Conservation (phyloP, 192 early-diverging fungal genomes). For the Umbelopsis ramanniana region DNA sequence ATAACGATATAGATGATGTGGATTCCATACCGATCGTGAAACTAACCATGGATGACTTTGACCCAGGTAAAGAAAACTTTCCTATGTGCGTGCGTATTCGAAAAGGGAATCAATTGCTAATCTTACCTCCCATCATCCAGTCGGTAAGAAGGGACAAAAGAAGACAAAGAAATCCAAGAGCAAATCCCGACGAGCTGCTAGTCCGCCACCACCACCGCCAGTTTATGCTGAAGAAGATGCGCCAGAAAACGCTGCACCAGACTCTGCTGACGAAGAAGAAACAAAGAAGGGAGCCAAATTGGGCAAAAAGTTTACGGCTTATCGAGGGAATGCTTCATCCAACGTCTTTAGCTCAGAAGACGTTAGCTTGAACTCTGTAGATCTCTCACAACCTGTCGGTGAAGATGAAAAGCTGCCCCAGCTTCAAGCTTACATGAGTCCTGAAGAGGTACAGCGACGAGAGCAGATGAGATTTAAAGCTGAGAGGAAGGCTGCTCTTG, state of each 20-base stretch:
- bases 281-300: slow-evolving; percentile 15
- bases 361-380: slow-evolving; percentile 49
- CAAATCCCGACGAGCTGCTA: slow-evolving; percentile 20
- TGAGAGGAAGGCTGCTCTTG: slow-evolving; percentile 31
- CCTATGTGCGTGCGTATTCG: not conserved
- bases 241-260: slow-evolving; percentile 56
- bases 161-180: slow-evolving; percentile 41
- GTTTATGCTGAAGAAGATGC: slow-evolving; percentile 64
- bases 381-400: slow-evolving; percentile 58
- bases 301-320: not conserved
- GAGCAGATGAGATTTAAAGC: slow-evolving; percentile 49
- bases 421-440: slow-evolving; percentile 53
- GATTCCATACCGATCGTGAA: slow-evolving; percentile 84
- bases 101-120: not conserved
- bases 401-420: slow-evolving; percentile 61
- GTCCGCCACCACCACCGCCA: slow-evolving; percentile 43
- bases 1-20: slow-evolving; percentile 58
- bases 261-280: slow-evolving; percentile 53
- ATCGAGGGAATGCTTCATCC: slow-evolving; percentile 1
- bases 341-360: slow-evolving; percentile 26
- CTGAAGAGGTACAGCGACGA: slow-evolving; percentile 54
- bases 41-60: slow-evolving; percentile 64
- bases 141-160: slow-evolving; percentile 29
- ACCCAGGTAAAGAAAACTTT: slow-evolving; percentile 5
- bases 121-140: not conserved